Evolutionary conservation across 1,284 basidiomycete species (phyloP).

Genomic region (Cryptococcus jaspeensis): DNA sequence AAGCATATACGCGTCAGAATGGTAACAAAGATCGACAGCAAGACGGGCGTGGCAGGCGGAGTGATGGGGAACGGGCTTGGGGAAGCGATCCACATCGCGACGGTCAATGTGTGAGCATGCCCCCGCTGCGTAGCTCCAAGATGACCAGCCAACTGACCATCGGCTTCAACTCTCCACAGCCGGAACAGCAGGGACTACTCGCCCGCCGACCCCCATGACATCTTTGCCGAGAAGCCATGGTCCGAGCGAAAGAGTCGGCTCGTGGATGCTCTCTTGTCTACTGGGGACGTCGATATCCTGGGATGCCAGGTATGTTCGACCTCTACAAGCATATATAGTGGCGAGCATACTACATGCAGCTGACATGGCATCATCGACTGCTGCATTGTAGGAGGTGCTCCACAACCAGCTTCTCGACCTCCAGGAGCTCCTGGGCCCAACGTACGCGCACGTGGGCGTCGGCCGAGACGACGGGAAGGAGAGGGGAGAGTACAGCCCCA

Average conservation of each 20-base stretch:
- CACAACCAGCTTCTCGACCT: conserved; percentile 63
- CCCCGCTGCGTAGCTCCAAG: not conserved
- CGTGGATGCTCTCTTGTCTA: conserved; percentile 34
- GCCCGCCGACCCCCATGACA: conserved; percentile 2
- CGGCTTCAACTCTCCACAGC: not conserved
- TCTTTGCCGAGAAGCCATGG: conserved; percentile 40
- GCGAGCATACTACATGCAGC: not conserved
- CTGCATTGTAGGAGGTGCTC: conserved; percentile 56
- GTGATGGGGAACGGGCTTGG: too few relatives aligned
- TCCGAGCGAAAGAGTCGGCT: conserved; percentile 40
- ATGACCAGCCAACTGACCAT: not conserved
- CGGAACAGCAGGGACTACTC: conserved; percentile 3
- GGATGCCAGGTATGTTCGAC: conserved; percentile 48
- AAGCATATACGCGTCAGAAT: too few relatives aligned
- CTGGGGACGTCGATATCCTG: conserved; percentile 42
- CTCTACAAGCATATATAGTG: not conserved
- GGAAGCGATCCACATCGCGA: conserved; percentile 32
- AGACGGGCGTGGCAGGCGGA: too few relatives aligned
- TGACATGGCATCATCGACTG: not conserved
- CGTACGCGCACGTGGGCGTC: conserved; percentile 62
- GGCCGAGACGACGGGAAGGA: conserved; percentile 62
- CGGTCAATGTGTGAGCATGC: conserved; percentile 44
- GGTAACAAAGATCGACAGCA: too few relatives aligned
- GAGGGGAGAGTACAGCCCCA: conserved; percentile 63
- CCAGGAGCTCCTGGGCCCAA: conserved; percentile 57